These are phyloP conservation scores for Colletotrichum aenigma DNA, from an alignment of 2,329 filamentous ascomycete species.

Conservation along the genomic window DNA sequence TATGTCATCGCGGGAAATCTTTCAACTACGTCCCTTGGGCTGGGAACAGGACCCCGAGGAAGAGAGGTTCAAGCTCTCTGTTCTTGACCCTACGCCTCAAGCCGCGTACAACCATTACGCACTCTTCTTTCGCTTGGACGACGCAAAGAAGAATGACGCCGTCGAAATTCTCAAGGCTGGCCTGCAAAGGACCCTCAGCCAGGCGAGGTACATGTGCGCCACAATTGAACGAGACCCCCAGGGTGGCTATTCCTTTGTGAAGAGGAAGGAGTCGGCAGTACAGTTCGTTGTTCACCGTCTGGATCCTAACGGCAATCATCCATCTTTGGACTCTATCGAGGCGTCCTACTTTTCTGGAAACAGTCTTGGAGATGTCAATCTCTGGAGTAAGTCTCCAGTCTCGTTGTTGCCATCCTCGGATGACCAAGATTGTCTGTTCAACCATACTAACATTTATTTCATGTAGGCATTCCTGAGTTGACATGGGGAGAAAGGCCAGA, in stretches of 20 bases:
- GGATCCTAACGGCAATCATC: background rate
- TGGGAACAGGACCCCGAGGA: background rate
- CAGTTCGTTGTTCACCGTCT: background rate
- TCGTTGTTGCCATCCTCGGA: background rate
- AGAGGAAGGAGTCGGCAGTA: background rate
- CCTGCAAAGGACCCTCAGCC: background rate
- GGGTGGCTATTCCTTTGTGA: background rate
- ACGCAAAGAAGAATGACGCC: background rate
- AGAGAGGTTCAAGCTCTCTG: background rate
- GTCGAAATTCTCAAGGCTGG: background rate
- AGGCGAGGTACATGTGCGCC: background rate
- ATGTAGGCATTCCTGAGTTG: background rate
- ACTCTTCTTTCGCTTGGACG: background rate
- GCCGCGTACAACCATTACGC: background rate
- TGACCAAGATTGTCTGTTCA: background rate
- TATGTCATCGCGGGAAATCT: background rate
- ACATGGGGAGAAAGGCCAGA: conserved; percentile 35
- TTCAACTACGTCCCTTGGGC: background rate
- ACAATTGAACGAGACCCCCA: background rate
- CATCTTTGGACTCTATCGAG: background rate
- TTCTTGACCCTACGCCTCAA: background rate
- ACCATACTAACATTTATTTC: background rate
- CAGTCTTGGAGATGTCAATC: background rate
- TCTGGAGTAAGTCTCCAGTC: background rate
- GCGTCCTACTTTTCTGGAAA: background rate